Conservation (phyloP, 164 flowering plant species). For the Nymphaea colorata region DNA sequence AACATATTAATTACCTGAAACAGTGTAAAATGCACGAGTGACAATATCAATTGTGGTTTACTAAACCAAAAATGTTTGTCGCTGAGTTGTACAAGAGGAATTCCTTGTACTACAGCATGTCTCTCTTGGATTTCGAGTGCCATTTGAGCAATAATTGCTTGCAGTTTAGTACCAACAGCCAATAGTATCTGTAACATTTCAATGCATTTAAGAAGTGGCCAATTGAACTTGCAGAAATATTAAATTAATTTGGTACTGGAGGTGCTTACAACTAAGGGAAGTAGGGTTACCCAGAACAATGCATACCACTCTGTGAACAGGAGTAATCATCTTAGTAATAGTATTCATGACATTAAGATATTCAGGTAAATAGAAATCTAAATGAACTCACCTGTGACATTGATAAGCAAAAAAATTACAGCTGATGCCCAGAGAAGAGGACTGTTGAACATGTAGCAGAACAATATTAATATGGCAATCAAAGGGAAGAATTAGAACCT, state of each 20-base stretch:
- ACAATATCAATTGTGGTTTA: constrained; percentile 54
- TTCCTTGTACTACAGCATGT: constrained; percentile 94
- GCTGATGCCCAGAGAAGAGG: constrained; percentile 61
- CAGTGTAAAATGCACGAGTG: constrained; percentile 71
- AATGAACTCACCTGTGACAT: constrained; percentile 36
- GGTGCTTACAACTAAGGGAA: constrained; percentile 63
- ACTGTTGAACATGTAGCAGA: constrained; percentile 24
- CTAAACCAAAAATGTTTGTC: constrained; percentile 84
- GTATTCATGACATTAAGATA: not conserved
- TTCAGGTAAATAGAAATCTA: not conserved
- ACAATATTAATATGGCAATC: constrained; percentile 1
- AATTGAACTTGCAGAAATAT: not conserved
- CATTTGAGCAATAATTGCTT: constrained; percentile 76
- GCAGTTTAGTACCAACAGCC: constrained; percentile 91
- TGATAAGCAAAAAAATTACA: constrained; percentile 41
- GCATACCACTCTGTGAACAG: constrained; percentile 60
- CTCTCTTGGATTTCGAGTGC: constrained; percentile 81
- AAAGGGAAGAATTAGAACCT: constrained; percentile 2
- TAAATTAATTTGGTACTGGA: not conserved
- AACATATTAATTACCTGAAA: constrained; percentile 46
- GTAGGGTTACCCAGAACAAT: constrained; percentile 48
- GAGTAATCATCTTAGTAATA: not conserved
- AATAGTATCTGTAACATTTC: constrained; percentile 43
- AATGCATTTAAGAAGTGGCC: not conserved
- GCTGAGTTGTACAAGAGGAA: constrained; percentile 83